phyloP scores from a whole-genome alignment of 108 stramenopile species.

The Nitzschia sp. region DNA sequence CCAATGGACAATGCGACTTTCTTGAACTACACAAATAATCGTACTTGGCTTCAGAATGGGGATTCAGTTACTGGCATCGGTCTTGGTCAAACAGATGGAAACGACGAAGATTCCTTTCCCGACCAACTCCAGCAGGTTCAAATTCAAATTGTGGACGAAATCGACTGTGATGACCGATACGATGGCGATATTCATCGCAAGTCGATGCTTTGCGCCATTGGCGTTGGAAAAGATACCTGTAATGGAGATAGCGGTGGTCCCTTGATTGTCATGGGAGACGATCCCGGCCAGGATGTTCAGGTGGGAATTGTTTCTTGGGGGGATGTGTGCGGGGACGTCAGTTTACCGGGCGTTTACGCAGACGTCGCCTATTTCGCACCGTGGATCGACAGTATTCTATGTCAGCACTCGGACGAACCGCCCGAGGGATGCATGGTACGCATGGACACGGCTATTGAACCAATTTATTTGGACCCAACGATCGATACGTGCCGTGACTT shows the following conservation, averaged over 20 bases:
- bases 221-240: slow-evolving; percentile 3
- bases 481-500: slow-evolving; percentile 1
- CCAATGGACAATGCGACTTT: not conserved
- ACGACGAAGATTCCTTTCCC: not conserved
- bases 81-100: not conserved
- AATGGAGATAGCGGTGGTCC: slow-evolving; percentile 14
- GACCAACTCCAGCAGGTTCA: slow-evolving; percentile 5
- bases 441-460: not conserved
- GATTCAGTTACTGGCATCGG: slow-evolving; percentile 4
- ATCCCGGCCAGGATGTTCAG: not conserved
- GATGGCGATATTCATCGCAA: slow-evolving; percentile 3
- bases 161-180: not conserved
- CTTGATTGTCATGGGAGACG: not conserved
- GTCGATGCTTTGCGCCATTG: slow-evolving; percentile 63
- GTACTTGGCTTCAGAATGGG: not conserved
- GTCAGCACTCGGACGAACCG: not conserved
- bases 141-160: not conserved
- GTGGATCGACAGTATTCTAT: slow-evolving; percentile 11
- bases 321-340: not conserved
- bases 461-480: not conserved
- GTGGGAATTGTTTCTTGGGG: slow-evolving; percentile 10
- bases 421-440: not conserved
- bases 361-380: not conserved
- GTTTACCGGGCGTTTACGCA: not conserved
- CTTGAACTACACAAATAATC: not conserved